Base-by-base conservation (phyloP, 1,284 basidiomycete species). In the Flammula alnicola region DNA sequence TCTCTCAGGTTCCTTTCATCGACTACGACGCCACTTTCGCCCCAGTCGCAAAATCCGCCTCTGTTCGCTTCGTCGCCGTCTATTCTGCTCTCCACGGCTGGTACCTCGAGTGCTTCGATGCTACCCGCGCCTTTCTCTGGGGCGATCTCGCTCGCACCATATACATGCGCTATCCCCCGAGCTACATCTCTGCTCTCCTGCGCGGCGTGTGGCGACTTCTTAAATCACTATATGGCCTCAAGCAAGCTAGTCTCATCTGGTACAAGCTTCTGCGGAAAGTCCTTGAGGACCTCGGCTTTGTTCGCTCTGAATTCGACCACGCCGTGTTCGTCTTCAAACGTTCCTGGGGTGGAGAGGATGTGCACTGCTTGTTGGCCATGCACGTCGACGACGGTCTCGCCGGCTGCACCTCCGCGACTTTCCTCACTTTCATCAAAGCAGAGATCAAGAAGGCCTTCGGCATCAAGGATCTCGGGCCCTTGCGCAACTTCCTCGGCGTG, bases 21-120 rank as follows among this genome's bases (percentile, higher is more conserved):
- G 62, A 67, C 39, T 71, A 60, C 37, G 60, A 62, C n/a, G 64
- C 73, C 5, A 75, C 69, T 0, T 72, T 61, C 47, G 59, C 73
- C 1, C 70, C 72, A 0, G 69, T 72, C 3, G 61, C 56, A 0
- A 55, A 63, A 5, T 44, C 64, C 3, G 42, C 58, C 0, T 63
- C 63, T 2, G 54, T 75, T 2, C 58, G 69, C 0, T 30, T 67
- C 2, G 17, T 72, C 6, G 40, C 73, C 2, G 56, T 68, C 0
- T 42, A 40, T 20, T 30, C 43, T 19, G 37, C 38, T 20, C 25
- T 45, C 5, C 36, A 42, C 2, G 30, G 44, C 2, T 54, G 52
- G 52, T 20, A 50, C 8, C 39, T 51, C 2, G 39, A 54, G 3
- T 47, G 48, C 22, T 54, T 54, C 25, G 52, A 54, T 44, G 52